A percentile compares a stretch with the other conserved stretches of the same genome.
These are phyloP conservation scores for Paramecium octaurelia DNA, from an alignment of 73 alveolate genomes.

Conservation along the genomic window DNA sequence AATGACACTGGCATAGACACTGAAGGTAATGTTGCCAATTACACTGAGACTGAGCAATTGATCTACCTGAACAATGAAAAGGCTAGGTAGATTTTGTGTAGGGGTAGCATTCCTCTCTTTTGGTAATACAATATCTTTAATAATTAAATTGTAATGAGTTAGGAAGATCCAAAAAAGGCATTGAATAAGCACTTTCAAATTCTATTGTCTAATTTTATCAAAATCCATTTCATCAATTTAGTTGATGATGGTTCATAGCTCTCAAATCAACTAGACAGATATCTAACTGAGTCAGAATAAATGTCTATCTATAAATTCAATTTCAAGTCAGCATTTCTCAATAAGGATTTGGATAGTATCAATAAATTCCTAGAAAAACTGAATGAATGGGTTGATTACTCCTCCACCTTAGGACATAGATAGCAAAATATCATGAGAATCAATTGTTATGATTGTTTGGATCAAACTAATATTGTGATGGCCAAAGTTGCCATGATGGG, in stretches of 20 bases:
- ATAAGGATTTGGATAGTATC: neutral
- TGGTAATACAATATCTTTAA: slow-evolving; percentile 34
- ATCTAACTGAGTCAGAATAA: neutral
- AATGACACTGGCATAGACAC: slow-evolving; percentile 46
- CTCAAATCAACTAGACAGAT: neutral
- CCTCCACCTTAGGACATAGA: neutral
- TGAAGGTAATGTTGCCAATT: slow-evolving; percentile 58
- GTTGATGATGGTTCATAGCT: slow-evolving; percentile 22
- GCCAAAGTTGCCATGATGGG: slow-evolving; percentile 19
- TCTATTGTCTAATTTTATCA: neutral
- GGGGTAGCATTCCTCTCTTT: slow-evolving; percentile 55
- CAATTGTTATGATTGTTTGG: slow-evolving; percentile 57
- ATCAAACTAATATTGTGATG: slow-evolving; percentile 49
- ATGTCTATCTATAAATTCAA: neutral
- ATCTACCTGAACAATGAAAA: neutral
- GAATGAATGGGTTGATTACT: neutral
- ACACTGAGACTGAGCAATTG: slow-evolving; percentile 38
- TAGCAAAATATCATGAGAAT: neutral
- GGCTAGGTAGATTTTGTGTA: neutral
- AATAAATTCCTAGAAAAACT: neutral
- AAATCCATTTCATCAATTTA: slow-evolving; percentile 5
- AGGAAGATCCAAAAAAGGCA: slow-evolving; percentile 36
- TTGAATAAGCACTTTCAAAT: neutral
- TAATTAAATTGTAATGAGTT: neutral
- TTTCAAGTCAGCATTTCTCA: neutral